Conservation (phyloP, 441 rosid genomes). For the Viola pubescens region DNA sequence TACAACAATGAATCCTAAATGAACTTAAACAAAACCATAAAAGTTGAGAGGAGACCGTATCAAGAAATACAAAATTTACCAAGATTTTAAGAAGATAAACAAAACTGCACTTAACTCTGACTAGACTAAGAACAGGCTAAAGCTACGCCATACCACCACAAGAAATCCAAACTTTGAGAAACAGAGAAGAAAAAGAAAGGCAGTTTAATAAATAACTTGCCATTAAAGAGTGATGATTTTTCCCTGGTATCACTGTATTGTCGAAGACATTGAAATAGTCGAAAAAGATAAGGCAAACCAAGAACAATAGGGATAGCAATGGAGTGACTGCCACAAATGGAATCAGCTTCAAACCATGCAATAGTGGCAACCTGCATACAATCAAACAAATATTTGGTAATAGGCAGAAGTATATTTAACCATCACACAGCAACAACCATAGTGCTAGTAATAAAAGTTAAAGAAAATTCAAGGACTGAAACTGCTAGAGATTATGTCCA, state of each 20-base stretch:
- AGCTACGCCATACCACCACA: neutral
- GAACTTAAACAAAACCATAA: too few relatives aligned
- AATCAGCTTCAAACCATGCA: slow-evolving; percentile 99
- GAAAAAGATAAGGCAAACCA: slow-evolving; percentile 83
- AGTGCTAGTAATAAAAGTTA: neutral
- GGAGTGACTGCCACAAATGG: slow-evolving; percentile 96
- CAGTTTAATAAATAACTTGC: slow-evolving; percentile 28
- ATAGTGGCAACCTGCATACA: slow-evolving; percentile 78
- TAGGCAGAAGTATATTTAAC: slow-evolving; percentile 1
- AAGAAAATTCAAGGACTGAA: neutral
- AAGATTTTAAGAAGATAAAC: too few relatives aligned
- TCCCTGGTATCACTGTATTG: slow-evolving; percentile 85
- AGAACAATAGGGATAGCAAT: slow-evolving; percentile 80
- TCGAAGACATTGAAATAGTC: slow-evolving; percentile 86
- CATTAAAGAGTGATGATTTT: slow-evolving; percentile 67
- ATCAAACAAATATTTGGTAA: slow-evolving; percentile 14
- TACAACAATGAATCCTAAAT: too few relatives aligned
- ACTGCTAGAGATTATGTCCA: neutral
- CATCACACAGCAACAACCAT: neutral
- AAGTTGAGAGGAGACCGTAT: too few relatives aligned
- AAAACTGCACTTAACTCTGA: too few relatives aligned
- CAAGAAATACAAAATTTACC: too few relatives aligned
- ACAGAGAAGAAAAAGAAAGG: neutral
- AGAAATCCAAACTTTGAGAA: neutral
- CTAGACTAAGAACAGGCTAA: too few relatives aligned